Conservation (phyloP, 225 moss, liverwort and hornwort species). For the Marchantia paleacea region DNA sequence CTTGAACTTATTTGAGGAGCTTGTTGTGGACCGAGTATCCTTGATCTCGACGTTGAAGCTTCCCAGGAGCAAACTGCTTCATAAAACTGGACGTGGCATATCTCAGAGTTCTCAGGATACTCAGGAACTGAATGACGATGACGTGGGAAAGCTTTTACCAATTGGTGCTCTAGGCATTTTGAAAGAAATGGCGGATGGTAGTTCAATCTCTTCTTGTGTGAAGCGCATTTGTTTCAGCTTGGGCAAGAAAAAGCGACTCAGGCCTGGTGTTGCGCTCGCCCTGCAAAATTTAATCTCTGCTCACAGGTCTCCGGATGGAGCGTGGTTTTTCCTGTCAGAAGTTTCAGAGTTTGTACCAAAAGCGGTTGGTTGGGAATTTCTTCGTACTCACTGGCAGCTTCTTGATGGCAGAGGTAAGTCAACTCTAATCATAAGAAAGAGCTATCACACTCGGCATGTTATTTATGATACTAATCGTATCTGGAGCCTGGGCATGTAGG, state of each 20-base stretch:
- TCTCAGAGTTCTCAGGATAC: slow-evolving; percentile 7
- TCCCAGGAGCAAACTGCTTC: slow-evolving; percentile 15
- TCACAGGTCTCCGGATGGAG: slow-evolving; percentile 43
- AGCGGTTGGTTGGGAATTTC: slow-evolving; percentile 56
- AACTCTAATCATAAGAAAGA: not conserved
- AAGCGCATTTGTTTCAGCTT: slow-evolving; percentile 45
- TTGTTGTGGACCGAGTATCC: slow-evolving; percentile 47
- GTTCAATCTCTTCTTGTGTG: slow-evolving; percentile 46
- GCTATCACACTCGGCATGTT: not conserved
- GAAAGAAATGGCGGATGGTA: slow-evolving; percentile 51
- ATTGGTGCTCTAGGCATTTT: slow-evolving; percentile 34
- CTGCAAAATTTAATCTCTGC: slow-evolving; percentile 51
- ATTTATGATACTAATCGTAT: not conserved
- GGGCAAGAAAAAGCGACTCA: slow-evolving; percentile 47
- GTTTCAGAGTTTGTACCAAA: slow-evolving; percentile 55
- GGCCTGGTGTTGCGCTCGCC: slow-evolving; percentile 50
- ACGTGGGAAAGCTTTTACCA: slow-evolving; percentile 35
- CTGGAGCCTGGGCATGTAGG: not conserved
- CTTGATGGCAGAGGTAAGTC: slow-evolving; percentile 38
- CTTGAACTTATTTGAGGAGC: slow-evolving; percentile 47
- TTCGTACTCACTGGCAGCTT: slow-evolving; percentile 51
- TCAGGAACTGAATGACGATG: slow-evolving; percentile 12
- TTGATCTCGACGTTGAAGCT: slow-evolving; percentile 38
- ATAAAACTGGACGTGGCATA: not conserved
- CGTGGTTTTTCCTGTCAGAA: slow-evolving; percentile 60